phyloP scores from a whole-genome alignment of 2,329 filamentous ascomycete species.

The Pyricularia sp. region DNA sequence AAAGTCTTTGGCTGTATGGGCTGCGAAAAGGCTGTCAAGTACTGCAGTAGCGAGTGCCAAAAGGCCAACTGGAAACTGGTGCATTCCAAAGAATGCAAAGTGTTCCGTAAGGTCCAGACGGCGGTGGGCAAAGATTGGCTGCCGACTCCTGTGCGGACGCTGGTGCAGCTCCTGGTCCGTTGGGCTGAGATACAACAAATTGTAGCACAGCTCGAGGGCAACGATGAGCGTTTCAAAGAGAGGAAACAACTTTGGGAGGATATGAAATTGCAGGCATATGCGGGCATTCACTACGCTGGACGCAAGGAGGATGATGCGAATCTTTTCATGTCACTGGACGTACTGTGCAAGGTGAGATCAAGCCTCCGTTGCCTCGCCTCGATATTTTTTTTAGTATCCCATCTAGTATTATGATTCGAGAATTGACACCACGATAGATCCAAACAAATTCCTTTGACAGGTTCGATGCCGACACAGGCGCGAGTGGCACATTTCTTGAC shows the following conservation, averaged over 20 bases:
- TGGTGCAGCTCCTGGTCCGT: constrained; percentile 36
- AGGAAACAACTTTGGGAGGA: constrained; percentile 28
- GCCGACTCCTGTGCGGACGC: constrained; percentile 41
- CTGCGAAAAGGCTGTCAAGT: constrained; percentile 35
- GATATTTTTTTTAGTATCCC: neutral
- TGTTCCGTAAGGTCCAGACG: constrained; percentile 25
- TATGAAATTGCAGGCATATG: constrained; percentile 34
- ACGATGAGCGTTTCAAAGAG: constrained; percentile 25
- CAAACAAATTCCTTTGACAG: constrained; percentile 50
- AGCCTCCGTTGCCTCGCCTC: neutral
- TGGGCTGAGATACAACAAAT: constrained; percentile 16
- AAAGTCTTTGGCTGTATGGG: constrained; percentile 31
- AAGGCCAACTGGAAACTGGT: constrained; percentile 35
- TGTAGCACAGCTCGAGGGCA: constrained; percentile 30
- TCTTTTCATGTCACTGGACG: constrained; percentile 27
- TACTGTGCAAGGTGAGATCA: constrained; percentile 37
- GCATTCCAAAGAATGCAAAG: constrained; percentile 42
- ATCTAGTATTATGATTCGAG: neutral
- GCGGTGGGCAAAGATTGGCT: constrained; percentile 20
- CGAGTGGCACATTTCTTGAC: constrained; percentile 43
- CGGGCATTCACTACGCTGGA: constrained; percentile 34
- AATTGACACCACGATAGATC: constrained; percentile 25
- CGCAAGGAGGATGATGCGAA: constrained; percentile 21
- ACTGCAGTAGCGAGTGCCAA: constrained; percentile 44
- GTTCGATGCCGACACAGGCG: constrained; percentile 36